Evolutionary conservation across 1,284 basidiomycete genomes (phyloP).

Genomic region (Rhizoctonia solani): DNA sequence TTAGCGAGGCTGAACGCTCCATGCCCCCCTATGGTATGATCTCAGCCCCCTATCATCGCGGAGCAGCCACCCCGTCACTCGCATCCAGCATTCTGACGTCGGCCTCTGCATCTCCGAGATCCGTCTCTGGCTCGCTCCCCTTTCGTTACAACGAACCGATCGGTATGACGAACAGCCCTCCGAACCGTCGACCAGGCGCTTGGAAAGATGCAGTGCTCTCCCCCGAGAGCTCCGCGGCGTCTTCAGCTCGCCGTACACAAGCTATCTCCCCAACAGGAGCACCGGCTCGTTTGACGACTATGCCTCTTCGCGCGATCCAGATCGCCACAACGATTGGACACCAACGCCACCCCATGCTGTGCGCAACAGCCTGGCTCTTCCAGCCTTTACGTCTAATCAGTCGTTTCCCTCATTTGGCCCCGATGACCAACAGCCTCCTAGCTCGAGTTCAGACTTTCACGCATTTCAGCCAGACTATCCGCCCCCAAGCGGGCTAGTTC

Average conservation of each 20-base stretch:
- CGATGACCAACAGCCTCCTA: background rate
- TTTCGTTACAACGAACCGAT: background rate
- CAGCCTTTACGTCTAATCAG: background rate
- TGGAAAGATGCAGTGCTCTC: background rate
- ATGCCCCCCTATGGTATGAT: background rate
- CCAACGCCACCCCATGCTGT: constrained; percentile 18
- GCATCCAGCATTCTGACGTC: constrained; percentile 32
- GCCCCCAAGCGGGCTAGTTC: constrained; percentile 8
- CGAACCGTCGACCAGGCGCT: constrained; percentile 1
- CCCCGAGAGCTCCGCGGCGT: background rate
- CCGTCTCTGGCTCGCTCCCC: constrained; percentile 21
- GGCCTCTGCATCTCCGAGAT: constrained; percentile 13
- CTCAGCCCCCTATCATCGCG: background rate
- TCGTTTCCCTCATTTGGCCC: background rate
- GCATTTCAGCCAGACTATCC: constrained; percentile 9
- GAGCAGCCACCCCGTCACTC: constrained; percentile 9
- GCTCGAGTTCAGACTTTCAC: constrained; percentile 1
- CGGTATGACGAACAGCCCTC: constrained; percentile 1
- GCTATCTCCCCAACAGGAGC: background rate
- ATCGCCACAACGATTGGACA: constrained; percentile 8
- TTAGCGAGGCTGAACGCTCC: constrained; percentile 10
- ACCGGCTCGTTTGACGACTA: constrained; percentile 8
- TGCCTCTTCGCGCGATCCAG: background rate
- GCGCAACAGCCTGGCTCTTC: constrained; percentile 9
- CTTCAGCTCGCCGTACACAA: constrained; percentile 10